Evolutionary conservation across 129 eudicot species (phyloP).

Genomic region (Cynara cardunculus): DNA sequence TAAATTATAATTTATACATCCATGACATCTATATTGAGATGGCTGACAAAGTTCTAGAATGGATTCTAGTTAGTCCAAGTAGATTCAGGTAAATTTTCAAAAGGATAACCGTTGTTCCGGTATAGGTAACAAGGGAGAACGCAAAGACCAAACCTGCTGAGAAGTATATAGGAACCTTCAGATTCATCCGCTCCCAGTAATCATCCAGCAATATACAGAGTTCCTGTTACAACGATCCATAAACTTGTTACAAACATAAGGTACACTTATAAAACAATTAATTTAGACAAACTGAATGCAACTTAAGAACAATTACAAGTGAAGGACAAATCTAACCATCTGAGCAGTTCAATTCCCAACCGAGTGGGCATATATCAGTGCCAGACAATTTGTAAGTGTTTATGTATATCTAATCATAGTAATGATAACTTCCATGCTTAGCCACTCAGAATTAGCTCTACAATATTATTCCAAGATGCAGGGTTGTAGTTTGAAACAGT

Average conservation of each 20-base stretch:
- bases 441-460: too few species aligned
- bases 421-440: too few species aligned
- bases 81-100: background rate
- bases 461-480: too few species aligned
- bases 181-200: slow-evolving; percentile 93
- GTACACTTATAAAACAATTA: background rate
- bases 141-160: slow-evolving; percentile 58
- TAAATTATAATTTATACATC: background rate
- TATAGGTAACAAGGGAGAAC: background rate
- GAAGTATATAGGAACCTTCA: slow-evolving; percentile 85
- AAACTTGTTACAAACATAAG: slow-evolving; percentile 19
- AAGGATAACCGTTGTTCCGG: background rate
- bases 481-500: too few species aligned
- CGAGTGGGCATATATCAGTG: too few species aligned
- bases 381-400: too few species aligned
- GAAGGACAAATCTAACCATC: too few species aligned
- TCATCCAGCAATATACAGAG: slow-evolving; percentile 84
- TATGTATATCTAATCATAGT: too few species aligned
- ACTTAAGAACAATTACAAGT: background rate
- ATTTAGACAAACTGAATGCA: background rate
- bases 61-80: background rate
- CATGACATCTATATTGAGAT: background rate
- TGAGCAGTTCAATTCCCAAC: too few species aligned
- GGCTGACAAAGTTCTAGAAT: background rate
- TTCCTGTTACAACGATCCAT: slow-evolving; percentile 44